phyloP scores from a whole-genome alignment of 1,284 basidiomycete species.

The Ustilago lituana region DNA sequence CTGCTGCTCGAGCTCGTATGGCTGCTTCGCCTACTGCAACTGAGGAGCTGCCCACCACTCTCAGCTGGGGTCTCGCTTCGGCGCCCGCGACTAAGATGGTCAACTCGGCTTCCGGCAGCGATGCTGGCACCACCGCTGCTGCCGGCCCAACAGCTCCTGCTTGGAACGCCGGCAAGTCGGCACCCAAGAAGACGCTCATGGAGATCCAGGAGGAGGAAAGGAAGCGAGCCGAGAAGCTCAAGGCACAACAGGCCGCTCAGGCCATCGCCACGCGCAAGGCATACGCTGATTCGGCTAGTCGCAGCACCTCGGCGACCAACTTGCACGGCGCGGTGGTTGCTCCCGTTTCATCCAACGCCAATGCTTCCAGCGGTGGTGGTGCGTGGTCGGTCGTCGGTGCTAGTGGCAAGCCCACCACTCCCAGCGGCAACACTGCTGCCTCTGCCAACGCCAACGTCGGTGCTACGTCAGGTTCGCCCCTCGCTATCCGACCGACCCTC shows the following conservation, averaged over 20 bases:
- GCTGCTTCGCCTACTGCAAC: slow-evolving; percentile 57
- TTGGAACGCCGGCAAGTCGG: slow-evolving; percentile 49
- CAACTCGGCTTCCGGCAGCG: slow-evolving; percentile 64
- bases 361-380: slow-evolving; percentile 68
- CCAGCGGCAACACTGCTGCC: slow-evolving; percentile 28
- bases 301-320: slow-evolving; percentile 13
- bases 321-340: slow-evolving; percentile 70
- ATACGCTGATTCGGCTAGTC: slow-evolving; percentile 77
- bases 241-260: slow-evolving; percentile 72
- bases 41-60: slow-evolving; percentile 55
- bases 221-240: slow-evolving; percentile 71
- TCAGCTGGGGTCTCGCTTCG: slow-evolving; percentile 70
- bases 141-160: slow-evolving; percentile 68
- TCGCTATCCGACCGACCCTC: slow-evolving; percentile 36
- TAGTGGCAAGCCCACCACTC: slow-evolving; percentile 74
- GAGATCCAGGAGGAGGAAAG: slow-evolving; percentile 96
- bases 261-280: slow-evolving; percentile 70
- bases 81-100: slow-evolving; percentile 65
- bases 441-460: neutral
- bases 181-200: slow-evolving; percentile 90
- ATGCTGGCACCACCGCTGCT: slow-evolving; percentile 75
- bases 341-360: slow-evolving; percentile 5
- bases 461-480: slow-evolving; percentile 60
- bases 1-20: slow-evolving; percentile 63
- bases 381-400: slow-evolving; percentile 88